Evolutionary conservation across 305 asterid species (phyloP).

Genomic region (Fraxinus greggii): DNA sequence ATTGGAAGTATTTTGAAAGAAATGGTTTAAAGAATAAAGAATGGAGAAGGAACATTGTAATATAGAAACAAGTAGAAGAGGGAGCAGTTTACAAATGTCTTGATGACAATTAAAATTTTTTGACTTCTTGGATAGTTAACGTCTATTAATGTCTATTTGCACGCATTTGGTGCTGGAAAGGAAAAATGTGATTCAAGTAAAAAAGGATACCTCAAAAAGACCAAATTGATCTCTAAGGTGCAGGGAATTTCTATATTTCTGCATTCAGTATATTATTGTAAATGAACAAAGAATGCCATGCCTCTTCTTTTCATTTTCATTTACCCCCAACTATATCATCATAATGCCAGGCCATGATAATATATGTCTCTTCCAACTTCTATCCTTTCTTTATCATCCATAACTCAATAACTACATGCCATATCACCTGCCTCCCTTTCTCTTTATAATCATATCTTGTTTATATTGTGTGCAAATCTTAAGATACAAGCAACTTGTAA

Average conservation of each 20-base stretch:
- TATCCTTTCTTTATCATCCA: not conserved
- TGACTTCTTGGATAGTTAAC: not conserved
- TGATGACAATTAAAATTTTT: not conserved
- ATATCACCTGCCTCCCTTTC: not conserved
- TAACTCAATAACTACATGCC: not conserved
- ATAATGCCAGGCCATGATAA: not conserved
- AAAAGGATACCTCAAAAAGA: not conserved
- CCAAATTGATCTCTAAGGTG: not conserved
- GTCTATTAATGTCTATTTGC: not conserved
- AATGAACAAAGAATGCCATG: not conserved
- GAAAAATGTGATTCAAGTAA: not conserved
- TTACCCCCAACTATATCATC: not conserved
- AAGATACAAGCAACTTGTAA: not conserved
- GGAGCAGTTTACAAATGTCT: not conserved
- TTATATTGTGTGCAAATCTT: not conserved
- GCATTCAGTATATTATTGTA: not conserved
- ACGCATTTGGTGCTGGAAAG: not conserved
- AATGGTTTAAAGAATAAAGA: not conserved
- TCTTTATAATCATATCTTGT: not conserved
- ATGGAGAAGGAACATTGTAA: not conserved
- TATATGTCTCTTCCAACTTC: not conserved
- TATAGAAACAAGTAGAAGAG: not conserved
- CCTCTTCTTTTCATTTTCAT: not conserved
- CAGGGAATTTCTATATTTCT: not conserved
- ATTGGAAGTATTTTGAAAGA: not conserved